These are phyloP conservation scores for Coemansia sp. DNA, from an alignment of 192 early-diverging fungal genomes.

Conservation along the genomic window DNA sequence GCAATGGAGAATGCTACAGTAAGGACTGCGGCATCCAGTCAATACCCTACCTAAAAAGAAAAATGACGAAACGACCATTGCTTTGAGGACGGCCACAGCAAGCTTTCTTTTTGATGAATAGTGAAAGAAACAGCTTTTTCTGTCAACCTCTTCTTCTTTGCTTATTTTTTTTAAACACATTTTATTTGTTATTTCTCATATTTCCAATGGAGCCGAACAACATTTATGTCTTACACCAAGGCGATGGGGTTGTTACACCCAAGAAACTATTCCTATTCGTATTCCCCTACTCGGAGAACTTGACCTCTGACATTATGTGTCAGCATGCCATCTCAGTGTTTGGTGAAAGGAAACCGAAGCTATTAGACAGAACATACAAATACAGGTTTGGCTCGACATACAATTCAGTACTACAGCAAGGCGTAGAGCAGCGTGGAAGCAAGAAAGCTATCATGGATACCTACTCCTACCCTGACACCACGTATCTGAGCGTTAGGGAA, in stretches of 20 bases:
- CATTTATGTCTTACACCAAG: constrained; percentile 3
- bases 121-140: not conserved
- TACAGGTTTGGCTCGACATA: not conserved
- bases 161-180: no score
- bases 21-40: not conserved
- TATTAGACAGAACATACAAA: not conserved
- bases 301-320: not conserved
- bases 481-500: not conserved
- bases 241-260: not conserved
- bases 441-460: not conserved
- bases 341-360: not conserved
- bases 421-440: not conserved
- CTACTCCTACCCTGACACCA: not conserved
- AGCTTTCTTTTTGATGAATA: not conserved
- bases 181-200: not conserved
- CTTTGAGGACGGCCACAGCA: not conserved
- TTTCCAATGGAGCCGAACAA: not conserved
- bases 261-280: not conserved
- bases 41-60: not conserved
- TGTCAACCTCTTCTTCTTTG: not conserved
- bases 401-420: not conserved
- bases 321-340: not conserved
- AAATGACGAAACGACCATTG: not conserved
- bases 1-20: not conserved
- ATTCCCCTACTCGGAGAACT: not conserved